These are phyloP conservation scores for Echinochloa phyllopogon DNA, from an alignment of 176 grass and related monocot genomes.

Conservation along the genomic window DNA sequence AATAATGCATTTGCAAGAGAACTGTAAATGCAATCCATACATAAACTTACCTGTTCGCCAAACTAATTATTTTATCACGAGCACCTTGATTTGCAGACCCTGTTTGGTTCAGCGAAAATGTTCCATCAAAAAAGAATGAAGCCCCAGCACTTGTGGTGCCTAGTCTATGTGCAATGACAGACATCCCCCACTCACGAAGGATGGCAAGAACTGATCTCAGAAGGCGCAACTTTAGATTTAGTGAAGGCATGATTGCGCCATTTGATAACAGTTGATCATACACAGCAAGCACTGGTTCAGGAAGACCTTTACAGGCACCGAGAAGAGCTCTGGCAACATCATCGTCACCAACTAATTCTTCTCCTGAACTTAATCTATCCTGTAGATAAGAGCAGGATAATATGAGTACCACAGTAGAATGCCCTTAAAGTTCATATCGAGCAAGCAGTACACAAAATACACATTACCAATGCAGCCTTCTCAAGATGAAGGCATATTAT, in stretches of 20 bases:
- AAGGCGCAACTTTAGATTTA: constrained; percentile 83
- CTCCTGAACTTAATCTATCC: constrained; percentile 83
- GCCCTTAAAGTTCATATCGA: background rate
- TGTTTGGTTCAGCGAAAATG: constrained; percentile 71
- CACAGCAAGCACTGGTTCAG: constrained; percentile 75
- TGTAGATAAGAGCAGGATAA: constrained; percentile 52
- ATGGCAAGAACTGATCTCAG: constrained; percentile 81
- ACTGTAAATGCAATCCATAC: background rate
- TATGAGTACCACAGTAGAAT: constrained; percentile 21
- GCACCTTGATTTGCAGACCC: constrained; percentile 58
- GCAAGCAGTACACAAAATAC: constrained; percentile 37
- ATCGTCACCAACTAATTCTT: constrained; percentile 85
- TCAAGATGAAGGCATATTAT: constrained; percentile 93
- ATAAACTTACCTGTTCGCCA: constrained; percentile 73
- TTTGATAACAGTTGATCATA: constrained; percentile 95
- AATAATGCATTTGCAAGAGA: background rate
- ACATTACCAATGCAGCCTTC: constrained; percentile 88
- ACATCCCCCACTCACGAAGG: constrained; percentile 84
- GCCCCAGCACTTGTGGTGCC: constrained; percentile 62
- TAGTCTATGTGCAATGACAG: constrained; percentile 66
- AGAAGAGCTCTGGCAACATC: constrained; percentile 91
- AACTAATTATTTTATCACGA: constrained; percentile 89
- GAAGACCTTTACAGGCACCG: constrained; percentile 70
- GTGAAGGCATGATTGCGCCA: constrained; percentile 74
- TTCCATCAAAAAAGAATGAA: constrained; percentile 66